phyloP scores from a whole-genome alignment of 176 grass and related monocot species.

The Canna indica region DNA sequence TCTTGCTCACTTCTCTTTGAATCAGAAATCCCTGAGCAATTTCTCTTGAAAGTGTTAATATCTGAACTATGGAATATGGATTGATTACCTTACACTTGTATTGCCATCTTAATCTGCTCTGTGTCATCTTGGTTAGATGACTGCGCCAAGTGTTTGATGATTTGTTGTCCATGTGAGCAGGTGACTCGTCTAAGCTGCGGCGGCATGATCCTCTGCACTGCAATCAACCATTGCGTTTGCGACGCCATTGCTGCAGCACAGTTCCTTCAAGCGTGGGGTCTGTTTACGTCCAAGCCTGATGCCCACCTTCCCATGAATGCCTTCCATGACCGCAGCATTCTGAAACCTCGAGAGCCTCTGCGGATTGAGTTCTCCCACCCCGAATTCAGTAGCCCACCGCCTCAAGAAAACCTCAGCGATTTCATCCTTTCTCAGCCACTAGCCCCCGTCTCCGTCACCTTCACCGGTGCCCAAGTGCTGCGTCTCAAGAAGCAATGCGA shows the following conservation, averaged over 20 bases:
- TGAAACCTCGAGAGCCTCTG: constrained; percentile 52
- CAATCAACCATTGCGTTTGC: constrained; percentile 84
- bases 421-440: constrained; percentile 45
- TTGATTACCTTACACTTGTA: too few species aligned
- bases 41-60: too few species aligned
- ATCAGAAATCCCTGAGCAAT: too few species aligned
- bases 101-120: too few species aligned
- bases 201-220: constrained; percentile 69
- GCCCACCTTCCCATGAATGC: constrained; percentile 5
- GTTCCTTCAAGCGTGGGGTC: constrained; percentile 80
- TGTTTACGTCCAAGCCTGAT: constrained; percentile 18
- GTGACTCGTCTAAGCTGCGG: constrained; percentile 78
- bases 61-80: too few species aligned
- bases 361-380: constrained; percentile 65
- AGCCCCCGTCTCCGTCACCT: constrained; percentile 53
- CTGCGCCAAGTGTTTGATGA: not conserved
- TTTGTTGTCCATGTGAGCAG: constrained; percentile 12
- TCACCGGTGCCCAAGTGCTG: constrained; percentile 44
- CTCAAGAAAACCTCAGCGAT: constrained; percentile 24
- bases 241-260: constrained; percentile 77
- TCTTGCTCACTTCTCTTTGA: too few species aligned
- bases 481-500: constrained; percentile 54
- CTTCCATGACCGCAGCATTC: constrained; percentile 50
- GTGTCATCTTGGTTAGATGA: too few species aligned
- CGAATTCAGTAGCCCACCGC: constrained; percentile 29